phyloP scores from a whole-genome alignment of 176 grass and related monocot genomes.

The Avena eriantha region DNA sequence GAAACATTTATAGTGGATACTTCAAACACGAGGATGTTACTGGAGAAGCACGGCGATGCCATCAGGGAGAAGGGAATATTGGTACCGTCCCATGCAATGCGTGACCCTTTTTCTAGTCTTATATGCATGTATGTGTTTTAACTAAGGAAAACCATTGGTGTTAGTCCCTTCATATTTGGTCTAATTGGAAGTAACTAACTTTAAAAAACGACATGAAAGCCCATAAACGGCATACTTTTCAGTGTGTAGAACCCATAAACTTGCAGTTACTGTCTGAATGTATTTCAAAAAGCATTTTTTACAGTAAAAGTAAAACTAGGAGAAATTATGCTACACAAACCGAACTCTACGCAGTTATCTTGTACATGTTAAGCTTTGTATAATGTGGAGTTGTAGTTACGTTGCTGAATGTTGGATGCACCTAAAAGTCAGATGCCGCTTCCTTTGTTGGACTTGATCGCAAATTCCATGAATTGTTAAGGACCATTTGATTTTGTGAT shows the following conservation, averaged over 20 bases:
- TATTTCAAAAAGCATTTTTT: too few relatives aligned
- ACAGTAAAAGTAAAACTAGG: not conserved
- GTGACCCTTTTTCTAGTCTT: not conserved
- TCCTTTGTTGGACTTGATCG: too few relatives aligned
- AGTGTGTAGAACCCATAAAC: not conserved
- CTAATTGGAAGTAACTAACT: not conserved
- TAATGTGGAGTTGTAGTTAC: not conserved
- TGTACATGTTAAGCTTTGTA: not conserved
- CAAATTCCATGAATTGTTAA: too few relatives aligned
- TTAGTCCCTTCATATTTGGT: not conserved
- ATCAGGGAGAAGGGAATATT: constrained; percentile 77
- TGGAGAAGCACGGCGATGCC: constrained; percentile 61
- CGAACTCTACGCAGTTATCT: constrained; percentile 18
- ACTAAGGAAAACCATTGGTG: not conserved
- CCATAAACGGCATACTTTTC: not conserved
- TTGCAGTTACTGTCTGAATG: too few relatives aligned
- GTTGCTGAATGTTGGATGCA: too few relatives aligned
- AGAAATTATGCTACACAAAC: not conserved
- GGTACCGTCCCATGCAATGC: constrained; percentile 51
- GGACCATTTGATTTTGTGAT: not conserved
- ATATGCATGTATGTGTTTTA: not conserved
- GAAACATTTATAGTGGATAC: constrained; percentile 95
- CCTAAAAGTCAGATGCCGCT: not conserved
- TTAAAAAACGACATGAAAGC: not conserved
- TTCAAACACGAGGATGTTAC: constrained; percentile 76